Evolutionary conservation across 495 filamentous ascomycete genomes (phyloP), one percentile per base, ranked within the genome.

Genomic region (Aspergillus nidulans): DNA sequence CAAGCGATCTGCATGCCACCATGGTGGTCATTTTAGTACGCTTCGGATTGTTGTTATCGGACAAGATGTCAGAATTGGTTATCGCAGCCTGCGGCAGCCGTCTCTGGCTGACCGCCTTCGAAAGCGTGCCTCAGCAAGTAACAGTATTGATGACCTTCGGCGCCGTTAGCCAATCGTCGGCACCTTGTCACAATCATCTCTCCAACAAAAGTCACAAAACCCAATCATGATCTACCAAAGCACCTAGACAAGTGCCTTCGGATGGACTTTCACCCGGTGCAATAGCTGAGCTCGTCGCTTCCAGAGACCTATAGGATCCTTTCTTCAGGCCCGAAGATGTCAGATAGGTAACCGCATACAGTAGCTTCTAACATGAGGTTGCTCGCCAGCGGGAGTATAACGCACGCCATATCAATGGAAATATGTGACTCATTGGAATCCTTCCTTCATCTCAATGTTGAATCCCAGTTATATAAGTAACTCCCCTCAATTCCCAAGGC

Each of bases 1-100:
- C 40, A 32, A 70, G 56, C n/a, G 55, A 57, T 61, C 58, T 74
- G 70, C 69, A 69, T 57, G 61, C 54, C 62, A 68, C 71, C 71
- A 76, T 76, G 47, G 60, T 73, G 60, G 49, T 55, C 7, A 24
- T 49, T 25, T 45, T 21, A 43, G n/a, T n/a, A 49, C 51, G 46
- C 16, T 36, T 46, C 23, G 18, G 36, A 25, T 48, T 42, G 52
- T 48, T 42, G 52, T 42, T 55, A 55, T 55, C 53, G 23, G 52
- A 45, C 12, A 16, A 23, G 18, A 39, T 18, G 52, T 48, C 30
- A 30, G 23, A 55, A 41, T 39, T n/a, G 44, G 44, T 55, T 55
- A 55, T 56, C 44, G 53, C 52, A 44, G 32, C 42, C 34, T 12
- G 9, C 47, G 34, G 32, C 44, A 15, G 21, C 28, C 5, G 20